These are phyloP conservation scores for Dalbergia cultrata DNA, from an alignment of 306 rosid genomes.

Conservation along the genomic window DNA sequence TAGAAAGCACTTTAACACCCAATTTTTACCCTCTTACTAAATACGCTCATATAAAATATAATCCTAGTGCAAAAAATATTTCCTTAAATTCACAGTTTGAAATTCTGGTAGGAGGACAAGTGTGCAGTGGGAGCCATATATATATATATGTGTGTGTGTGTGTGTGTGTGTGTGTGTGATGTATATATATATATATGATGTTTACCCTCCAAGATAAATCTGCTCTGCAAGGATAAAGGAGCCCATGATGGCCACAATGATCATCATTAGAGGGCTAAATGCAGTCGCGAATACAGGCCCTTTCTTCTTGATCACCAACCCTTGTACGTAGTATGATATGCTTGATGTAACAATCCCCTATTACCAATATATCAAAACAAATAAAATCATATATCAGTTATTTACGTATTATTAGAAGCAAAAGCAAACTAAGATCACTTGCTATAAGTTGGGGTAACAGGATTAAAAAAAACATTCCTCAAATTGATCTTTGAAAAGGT, in stretches of 20 bases:
- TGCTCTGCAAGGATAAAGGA: slow-evolving; percentile 77
- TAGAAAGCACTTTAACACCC: too few relatives aligned
- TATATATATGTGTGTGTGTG: too few relatives aligned
- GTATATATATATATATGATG: not conserved
- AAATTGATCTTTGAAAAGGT: too few relatives aligned
- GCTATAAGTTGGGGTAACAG: not conserved
- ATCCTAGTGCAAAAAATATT: too few relatives aligned
- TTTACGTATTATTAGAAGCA: not conserved
- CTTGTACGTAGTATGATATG: slow-evolving; percentile 83
- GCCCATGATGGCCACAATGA: slow-evolving; percentile 85
- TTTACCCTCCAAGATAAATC: slow-evolving; percentile 86
- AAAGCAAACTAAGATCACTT: not conserved
- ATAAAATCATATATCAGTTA: not conserved
- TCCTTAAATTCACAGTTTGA: too few relatives aligned
- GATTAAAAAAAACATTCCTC: not conserved
- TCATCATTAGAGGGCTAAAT: slow-evolving; percentile 96
- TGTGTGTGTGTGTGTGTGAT: too few relatives aligned
- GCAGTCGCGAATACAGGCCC: slow-evolving; percentile 97
- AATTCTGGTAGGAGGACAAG: too few relatives aligned
- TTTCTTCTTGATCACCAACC: slow-evolving; percentile 78
- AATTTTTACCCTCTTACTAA: too few relatives aligned
- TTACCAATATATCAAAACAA: not conserved
- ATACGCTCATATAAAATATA: too few relatives aligned
- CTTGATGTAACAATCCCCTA: slow-evolving; percentile 93
- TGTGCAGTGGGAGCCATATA: too few relatives aligned